Percentiles rank a stretch among this genome's conserved stretches.
These are phyloP conservation scores for Drechslerella coelobrocha DNA, from an alignment of 2,329 filamentous ascomycete genomes.

Conservation along the genomic window DNA sequence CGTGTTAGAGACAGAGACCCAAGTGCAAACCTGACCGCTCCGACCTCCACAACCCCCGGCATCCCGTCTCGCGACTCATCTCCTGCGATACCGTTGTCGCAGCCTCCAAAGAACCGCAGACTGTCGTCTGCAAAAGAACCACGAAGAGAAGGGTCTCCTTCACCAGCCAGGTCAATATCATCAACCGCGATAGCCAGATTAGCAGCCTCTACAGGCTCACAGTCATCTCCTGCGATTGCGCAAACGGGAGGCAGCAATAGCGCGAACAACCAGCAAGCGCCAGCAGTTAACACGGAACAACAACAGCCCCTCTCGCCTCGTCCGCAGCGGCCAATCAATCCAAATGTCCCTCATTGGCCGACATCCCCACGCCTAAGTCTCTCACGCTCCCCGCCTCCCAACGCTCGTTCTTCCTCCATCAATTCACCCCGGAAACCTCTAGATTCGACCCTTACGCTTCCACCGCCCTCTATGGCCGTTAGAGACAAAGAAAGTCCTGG, in stretches of 20 bases:
- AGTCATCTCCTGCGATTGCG: slow-evolving; percentile 46
- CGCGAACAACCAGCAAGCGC: slow-evolving; percentile 15
- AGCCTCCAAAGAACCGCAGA: slow-evolving; percentile 45
- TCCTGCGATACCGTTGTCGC: slow-evolving; percentile 36
- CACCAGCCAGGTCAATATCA: slow-evolving; percentile 47
- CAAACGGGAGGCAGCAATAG: slow-evolving; percentile 20
- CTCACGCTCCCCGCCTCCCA: slow-evolving; percentile 53
- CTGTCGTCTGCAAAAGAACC: slow-evolving; percentile 38
- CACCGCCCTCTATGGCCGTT: slow-evolving; percentile 41
- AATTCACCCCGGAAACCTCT: slow-evolving; percentile 50
- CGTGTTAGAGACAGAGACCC: slow-evolving; percentile 29
- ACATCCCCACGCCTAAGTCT: slow-evolving; percentile 53
- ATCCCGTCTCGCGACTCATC: slow-evolving; percentile 48
- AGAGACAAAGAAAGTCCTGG: slow-evolving; percentile 48
- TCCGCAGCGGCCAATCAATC: slow-evolving; percentile 44
- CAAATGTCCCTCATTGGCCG: slow-evolving; percentile 54
- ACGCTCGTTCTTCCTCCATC: slow-evolving; percentile 51
- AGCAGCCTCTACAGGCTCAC: slow-evolving; percentile 26
- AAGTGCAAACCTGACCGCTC: slow-evolving; percentile 22
- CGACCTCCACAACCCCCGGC: slow-evolving; percentile 39
- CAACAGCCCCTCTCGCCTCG: slow-evolving; percentile 48
- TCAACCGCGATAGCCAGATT: slow-evolving; percentile 45
- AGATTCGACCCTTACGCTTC: slow-evolving; percentile 50
- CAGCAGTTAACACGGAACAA: slow-evolving; percentile 21
- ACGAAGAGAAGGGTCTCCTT: slow-evolving; percentile 39